These are phyloP conservation scores for Bigelowiella natans DNA, from an alignment of 78 protist genomes.

Conservation along the genomic window DNA sequence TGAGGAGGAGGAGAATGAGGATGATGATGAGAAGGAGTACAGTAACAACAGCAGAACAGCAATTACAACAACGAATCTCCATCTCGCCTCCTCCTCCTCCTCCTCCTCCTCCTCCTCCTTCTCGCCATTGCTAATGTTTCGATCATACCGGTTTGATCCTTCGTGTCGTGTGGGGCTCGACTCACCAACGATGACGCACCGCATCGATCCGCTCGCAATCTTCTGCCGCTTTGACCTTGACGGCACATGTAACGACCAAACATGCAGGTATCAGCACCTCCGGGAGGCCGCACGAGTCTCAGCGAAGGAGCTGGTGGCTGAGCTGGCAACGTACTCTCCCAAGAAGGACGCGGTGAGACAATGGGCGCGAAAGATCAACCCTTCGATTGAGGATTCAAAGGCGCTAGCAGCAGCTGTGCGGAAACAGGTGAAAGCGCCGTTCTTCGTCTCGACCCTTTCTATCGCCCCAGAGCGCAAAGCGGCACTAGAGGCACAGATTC, in stretches of 20 bases:
- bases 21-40: no score
- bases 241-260: background rate
- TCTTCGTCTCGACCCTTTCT: no score
- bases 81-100: no score
- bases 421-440: no score
- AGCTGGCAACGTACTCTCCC: background rate
- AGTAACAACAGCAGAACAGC: no score
- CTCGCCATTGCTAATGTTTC: background rate
- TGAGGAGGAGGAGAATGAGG: no score
- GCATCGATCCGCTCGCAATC: background rate
- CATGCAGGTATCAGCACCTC: background rate
- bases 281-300: background rate
- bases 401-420: no score
- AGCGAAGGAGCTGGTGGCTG: background rate
- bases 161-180: background rate
- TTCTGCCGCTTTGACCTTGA: background rate
- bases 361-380: background rate
- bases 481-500: no score
- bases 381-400: no score
- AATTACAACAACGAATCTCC: no score
- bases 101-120: no score
- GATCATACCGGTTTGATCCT: background rate
- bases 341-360: background rate
- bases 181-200: background rate
- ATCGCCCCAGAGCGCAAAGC: no score